Evolutionary conservation across 1,284 basidiomycete genomes (phyloP), one percentile per base, ranked within the genome.

Genomic region (Apiotrichum gamsii): DNA sequence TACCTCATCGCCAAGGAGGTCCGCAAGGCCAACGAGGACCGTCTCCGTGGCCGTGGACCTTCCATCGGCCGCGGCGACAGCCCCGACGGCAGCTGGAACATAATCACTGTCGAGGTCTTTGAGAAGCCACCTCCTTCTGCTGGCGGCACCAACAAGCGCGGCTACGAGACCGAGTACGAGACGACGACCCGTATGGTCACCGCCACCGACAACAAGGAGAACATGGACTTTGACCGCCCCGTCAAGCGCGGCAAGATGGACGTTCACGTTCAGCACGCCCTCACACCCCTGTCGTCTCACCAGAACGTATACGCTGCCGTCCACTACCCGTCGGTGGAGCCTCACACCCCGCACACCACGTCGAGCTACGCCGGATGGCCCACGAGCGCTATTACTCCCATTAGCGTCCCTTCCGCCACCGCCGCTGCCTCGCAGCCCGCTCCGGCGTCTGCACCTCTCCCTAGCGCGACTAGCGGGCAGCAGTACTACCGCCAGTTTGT

Each of bases 1-100:
- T 78, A 77, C 61, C 63, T 71, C 35, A 72, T 77, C n/a, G 77
- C 74, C 28, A 69, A 59, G 56, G 69, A 74, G 44, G 72, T 56
- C 9, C 50, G 50, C 54, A 56, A 56, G 54, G 54, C 47, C 33
- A 43, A 39, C 45, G 52, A 54, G 46, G 52, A 54, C 46, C 43
- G 46, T 6, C 25, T 43, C 24, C 49, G 49, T 28, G 52, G 49
- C 18, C 51, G 42, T n/a, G 39, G 39, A 8, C 30, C 39, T 1
- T 34, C 43, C 21, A 32, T 40, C 34, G 11, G 8, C 8, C 25
- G 25, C 11, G 21, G 24, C 19, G 40, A 42, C 30, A 14, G 40
- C n/a, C 29, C 31, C 19, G 40, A 42, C n/a, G 31, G 40, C 31
- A 14, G 19, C 3, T 54, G 52, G 52, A 43, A 29, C 37, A 49